A percentile compares a stretch with the other conserved stretches of the same genome.
These are phyloP conservation scores for Lablab purpureus DNA, from an alignment of 306 rosid species.

Conservation along the genomic window DNA sequence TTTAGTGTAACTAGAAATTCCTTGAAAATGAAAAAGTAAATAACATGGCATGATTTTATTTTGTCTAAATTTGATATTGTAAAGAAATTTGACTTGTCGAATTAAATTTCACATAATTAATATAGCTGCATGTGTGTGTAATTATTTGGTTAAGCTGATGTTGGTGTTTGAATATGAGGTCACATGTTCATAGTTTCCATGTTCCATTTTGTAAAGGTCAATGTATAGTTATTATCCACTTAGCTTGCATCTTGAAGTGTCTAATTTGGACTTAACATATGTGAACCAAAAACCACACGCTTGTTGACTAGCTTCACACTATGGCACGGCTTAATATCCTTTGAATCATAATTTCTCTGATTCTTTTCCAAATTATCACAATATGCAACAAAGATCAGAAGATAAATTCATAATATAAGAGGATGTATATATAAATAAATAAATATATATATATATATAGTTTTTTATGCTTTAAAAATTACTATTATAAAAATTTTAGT, in stretches of 20 bases:
- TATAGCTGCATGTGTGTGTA: constrained; percentile 18
- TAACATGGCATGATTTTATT: neutral
- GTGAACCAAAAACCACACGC: neutral
- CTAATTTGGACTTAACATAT: constrained; percentile 19
- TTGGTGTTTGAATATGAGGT: constrained; percentile 18
- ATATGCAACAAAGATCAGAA: no score
- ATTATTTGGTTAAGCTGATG: neutral
- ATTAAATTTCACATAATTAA: neutral
- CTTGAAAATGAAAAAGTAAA: neutral
- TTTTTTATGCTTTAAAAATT: no score
- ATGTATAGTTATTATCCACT: constrained; percentile 18
- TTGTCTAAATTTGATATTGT: neutral
- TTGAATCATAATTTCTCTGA: no score
- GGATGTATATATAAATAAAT: no score
- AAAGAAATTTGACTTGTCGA: neutral
- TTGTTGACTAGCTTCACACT: neutral
- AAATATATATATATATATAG: no score
- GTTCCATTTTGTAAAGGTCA: constrained; percentile 37
- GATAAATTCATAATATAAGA: no score
- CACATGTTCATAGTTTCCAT: constrained; percentile 5
- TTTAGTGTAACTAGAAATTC: neutral
- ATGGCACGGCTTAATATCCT: neutral
- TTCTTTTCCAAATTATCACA: no score
- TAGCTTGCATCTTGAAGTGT: neutral
- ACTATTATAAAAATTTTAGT: no score